phyloP scores from a whole-genome alignment of 495 filamentous ascomycete genomes.

The Chaetomium tenue region DNA sequence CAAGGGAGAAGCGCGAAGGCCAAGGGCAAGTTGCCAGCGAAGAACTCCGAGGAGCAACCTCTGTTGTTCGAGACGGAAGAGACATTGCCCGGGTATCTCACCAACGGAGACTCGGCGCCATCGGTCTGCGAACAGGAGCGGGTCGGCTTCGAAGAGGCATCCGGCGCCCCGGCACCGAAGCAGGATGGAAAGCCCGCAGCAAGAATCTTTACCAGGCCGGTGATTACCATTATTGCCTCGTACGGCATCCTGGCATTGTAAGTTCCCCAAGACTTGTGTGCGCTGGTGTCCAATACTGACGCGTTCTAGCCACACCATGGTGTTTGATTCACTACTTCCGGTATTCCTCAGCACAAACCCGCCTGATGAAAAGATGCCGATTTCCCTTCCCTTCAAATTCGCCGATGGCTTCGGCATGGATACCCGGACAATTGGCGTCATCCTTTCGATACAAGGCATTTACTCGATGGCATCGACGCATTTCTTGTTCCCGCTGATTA shows the following conservation, averaged over 20 bases:
- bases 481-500: slow-evolving; percentile 75
- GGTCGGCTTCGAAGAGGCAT: slow-evolving; percentile 23
- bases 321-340: slow-evolving; percentile 89
- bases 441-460: slow-evolving; percentile 85
- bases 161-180: neutral
- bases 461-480: slow-evolving; percentile 84
- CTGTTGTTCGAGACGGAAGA: slow-evolving; percentile 55
- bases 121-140: slow-evolving; percentile 3
- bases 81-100: slow-evolving; percentile 61
- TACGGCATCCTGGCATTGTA: slow-evolving; percentile 96
- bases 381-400: slow-evolving; percentile 77
- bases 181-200: slow-evolving; percentile 27
- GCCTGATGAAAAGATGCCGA: slow-evolving; percentile 41
- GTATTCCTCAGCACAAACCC: slow-evolving; percentile 79
- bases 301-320: slow-evolving; percentile 66
- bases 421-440: slow-evolving; percentile 78
- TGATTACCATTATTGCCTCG: slow-evolving; percentile 77
- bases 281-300: slow-evolving; percentile 9
- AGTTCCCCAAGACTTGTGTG: slow-evolving; percentile 40
- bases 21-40: slow-evolving; percentile 19
- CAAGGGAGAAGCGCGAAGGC: slow-evolving; percentile 23
- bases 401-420: slow-evolving; percentile 78
- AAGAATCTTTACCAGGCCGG: slow-evolving; percentile 69
- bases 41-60: slow-evolving; percentile 51
- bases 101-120: slow-evolving; percentile 53